Percentiles rank a stretch among this genome's conserved stretches.
phyloP scores from a whole-genome alignment of 2,329 filamentous ascomycete genomes.

The Phyllosticta paracitricarpa region DNA sequence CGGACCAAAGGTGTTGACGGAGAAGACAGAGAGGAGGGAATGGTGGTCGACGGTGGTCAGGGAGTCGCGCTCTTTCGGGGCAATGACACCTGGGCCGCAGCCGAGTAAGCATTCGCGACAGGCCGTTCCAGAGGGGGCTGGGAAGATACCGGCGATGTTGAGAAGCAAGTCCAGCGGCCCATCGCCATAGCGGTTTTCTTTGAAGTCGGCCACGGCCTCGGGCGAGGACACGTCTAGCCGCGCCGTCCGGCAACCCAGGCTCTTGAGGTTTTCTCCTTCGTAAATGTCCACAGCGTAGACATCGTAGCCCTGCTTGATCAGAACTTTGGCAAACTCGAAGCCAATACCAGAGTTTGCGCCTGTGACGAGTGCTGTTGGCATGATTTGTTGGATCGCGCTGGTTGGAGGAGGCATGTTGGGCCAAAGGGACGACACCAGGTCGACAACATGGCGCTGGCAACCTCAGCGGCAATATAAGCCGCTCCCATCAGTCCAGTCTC shows the following conservation, averaged over 20 bases:
- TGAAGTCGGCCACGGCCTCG: conserved; percentile 25
- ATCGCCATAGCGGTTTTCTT: conserved; percentile 18
- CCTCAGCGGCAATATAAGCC: background rate
- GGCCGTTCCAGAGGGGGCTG: background rate
- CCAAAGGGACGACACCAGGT: background rate
- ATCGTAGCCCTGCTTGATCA: conserved; percentile 23
- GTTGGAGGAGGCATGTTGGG: background rate
- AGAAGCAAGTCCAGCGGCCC: conserved; percentile 28
- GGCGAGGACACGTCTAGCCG: conserved; percentile 26
- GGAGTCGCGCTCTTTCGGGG: conserved; percentile 22
- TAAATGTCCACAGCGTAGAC: conserved; percentile 23
- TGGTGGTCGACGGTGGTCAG: conserved; percentile 21
- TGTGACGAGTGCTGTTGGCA: conserved; percentile 32
- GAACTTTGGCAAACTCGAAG: conserved; percentile 24
- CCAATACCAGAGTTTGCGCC: conserved; percentile 34
- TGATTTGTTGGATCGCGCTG: conserved; percentile 13
- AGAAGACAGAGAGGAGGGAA: conserved; percentile 28
- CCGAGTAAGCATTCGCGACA: background rate
- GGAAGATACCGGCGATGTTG: conserved; percentile 24
- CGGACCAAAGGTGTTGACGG: conserved; percentile 36
- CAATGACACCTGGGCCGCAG: conserved; percentile 22
- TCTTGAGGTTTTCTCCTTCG: conserved; percentile 21
- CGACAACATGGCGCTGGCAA: background rate
- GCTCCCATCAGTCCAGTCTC: background rate
- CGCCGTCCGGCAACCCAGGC: conserved; percentile 21